Percentiles rank a stretch among this genome's conserved stretches.
Evolutionary conservation across 495 filamentous ascomycete species (phyloP).

Genomic region (Evernia prunastri): DNA sequence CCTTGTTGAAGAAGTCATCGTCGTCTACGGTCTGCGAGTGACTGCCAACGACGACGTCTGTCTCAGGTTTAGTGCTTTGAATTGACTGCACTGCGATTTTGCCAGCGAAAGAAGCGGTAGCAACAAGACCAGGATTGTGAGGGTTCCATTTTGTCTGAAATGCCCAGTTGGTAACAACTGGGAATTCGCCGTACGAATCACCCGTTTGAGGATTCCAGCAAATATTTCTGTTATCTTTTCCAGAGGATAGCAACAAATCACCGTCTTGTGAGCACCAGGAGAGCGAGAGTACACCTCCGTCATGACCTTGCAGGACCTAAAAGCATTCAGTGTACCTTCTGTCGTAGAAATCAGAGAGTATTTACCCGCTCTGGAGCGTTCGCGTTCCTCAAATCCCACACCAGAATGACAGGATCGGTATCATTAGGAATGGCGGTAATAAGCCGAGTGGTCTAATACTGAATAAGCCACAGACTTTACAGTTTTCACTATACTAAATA

Average conservation of each 20-base stretch:
- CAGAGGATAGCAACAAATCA: slow-evolving; percentile 85
- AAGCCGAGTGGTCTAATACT: slow-evolving; percentile 67
- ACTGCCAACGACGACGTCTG: slow-evolving; percentile 44
- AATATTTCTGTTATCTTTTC: slow-evolving; percentile 92
- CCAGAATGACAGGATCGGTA: slow-evolving; percentile 75
- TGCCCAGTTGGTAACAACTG: slow-evolving; percentile 96
- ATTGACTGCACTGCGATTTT: slow-evolving; percentile 88
- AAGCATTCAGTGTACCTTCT: slow-evolving; percentile 3
- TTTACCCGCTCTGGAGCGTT: slow-evolving; percentile 79
- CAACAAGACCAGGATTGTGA: slow-evolving; percentile 80
- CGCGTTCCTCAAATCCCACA: slow-evolving; percentile 95
- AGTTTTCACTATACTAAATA: slow-evolving; percentile 26
- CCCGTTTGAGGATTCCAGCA: slow-evolving; percentile 95
- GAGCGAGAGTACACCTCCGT: slow-evolving; percentile 85
- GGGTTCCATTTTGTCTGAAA: slow-evolving; percentile 95
- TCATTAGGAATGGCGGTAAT: slow-evolving; percentile 90
- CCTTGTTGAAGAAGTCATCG: slow-evolving; percentile 94
- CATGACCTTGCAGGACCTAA: slow-evolving; percentile 75
- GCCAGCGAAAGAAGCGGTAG: slow-evolving; percentile 94
- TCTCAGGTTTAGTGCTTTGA: slow-evolving; percentile 68
- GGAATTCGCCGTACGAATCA: slow-evolving; percentile 81
- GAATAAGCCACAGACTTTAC: slow-evolving; percentile 11
- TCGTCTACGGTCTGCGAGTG: slow-evolving; percentile 70
- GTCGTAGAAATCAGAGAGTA: background rate
- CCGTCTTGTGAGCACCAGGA: slow-evolving; percentile 94